Base-by-base conservation (phyloP, 208 protist species). In the Trypanosoma lewisi region DNA sequence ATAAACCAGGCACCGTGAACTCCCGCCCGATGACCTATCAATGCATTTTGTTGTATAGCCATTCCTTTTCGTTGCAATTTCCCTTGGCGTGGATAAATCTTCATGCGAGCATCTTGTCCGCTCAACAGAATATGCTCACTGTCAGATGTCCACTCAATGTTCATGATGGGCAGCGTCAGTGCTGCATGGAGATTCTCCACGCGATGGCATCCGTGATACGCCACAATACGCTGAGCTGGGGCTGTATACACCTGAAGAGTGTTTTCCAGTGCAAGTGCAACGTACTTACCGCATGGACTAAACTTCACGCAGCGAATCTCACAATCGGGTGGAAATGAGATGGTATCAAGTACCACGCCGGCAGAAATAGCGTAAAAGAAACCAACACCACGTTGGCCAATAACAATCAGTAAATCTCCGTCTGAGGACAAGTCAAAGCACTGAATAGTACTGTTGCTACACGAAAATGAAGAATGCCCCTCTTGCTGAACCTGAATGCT, bases 1-100 rank as follows among this genome's bases (percentile, higher is more conserved):
- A 75, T 63, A 69, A 97, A 97, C 87, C 89, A 97, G 49, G 93
- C 84, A 17, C 89, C 87, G 33, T 95, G 45, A 31, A 97, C 93
- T 28, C 72, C 85, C 48, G 78, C 86, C 59, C 93, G 89, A 63
- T 96, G 93, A 11, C 86, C 89, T 14, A 93, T 63, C n/a, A 96
- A 73, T 3, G 78, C 55, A 57, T 94, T 94, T 39, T 91, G 79
- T 64, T 91, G 84, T 28, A 83, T 55, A 1, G 85, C 89, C 64
- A 82, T 80, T 36, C 85, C 87, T 70, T 94, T 94, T 16, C 77
- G 70, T 28, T 89, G 89, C 53, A 75, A 71, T 57, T 33, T 14
- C 19, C 73, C 70, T 60, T 91, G 86, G 17, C 89, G 85, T 28
- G 93, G 93, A 31, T 91, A 78, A 56, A 97, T 94, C 55, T 88